These are phyloP conservation scores for Ascochyta rabiei DNA, from an alignment of 2,329 filamentous ascomycete genomes.

Conservation along the genomic window DNA sequence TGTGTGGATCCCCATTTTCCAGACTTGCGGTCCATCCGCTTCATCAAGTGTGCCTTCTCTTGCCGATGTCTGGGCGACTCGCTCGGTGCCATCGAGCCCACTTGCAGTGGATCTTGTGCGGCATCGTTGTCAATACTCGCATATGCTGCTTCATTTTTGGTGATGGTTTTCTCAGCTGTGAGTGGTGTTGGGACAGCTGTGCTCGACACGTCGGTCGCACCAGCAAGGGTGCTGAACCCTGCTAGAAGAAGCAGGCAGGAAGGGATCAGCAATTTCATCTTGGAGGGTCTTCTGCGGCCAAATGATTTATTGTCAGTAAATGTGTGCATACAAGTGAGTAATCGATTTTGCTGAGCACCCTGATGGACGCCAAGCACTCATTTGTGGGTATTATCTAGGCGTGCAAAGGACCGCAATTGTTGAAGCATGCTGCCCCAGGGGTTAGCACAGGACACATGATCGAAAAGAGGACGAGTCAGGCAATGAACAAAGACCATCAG, in stretches of 20 bases:
- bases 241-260: neutral
- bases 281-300: too few species aligned
- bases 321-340: neutral
- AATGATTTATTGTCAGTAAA: neutral
- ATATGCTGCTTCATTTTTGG: neutral
- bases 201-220: neutral
- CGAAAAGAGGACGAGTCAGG: too few species aligned
- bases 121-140: neutral
- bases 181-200: neutral
- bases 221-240: neutral
- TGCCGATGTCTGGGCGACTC: constrained; percentile 23
- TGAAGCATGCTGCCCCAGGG: too few species aligned
- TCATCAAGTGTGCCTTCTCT: constrained; percentile 28
- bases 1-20: constrained; percentile 27
- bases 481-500: too few species aligned
- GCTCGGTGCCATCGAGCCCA: constrained; percentile 17
- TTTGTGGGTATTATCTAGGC: constrained; percentile 1
- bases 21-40: constrained; percentile 24
- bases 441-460: too few species aligned
- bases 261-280: neutral
- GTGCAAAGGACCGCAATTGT: neutral
- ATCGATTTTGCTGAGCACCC: constrained; percentile 22
- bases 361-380: constrained; percentile 30
- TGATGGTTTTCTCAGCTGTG: neutral
- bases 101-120: constrained; percentile 17